Evolutionary conservation across 164 flowering plant species (phyloP).

Genomic region (Stephania yunnanensis): DNA sequence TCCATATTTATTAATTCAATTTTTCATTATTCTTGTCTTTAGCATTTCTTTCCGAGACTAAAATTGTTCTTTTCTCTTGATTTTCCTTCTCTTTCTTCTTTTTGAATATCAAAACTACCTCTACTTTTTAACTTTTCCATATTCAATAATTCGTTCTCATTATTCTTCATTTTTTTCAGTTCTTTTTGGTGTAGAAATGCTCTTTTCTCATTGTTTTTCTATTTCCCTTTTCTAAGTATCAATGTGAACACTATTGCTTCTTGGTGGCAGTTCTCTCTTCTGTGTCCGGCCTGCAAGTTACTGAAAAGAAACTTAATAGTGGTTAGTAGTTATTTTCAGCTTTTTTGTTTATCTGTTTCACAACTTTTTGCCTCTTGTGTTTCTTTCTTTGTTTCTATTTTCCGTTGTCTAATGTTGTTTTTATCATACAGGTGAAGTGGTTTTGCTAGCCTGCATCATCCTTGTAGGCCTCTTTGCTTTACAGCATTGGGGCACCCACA

Average conservation of each 20-base stretch:
- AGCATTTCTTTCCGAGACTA: too few species aligned
- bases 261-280: slow-evolving; percentile 72
- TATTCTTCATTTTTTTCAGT: too few species aligned
- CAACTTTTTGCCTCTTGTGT: background rate
- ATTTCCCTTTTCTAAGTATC: too few species aligned
- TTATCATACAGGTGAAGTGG: slow-evolving; percentile 39
- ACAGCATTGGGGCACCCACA: slow-evolving; percentile 87
- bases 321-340: slow-evolving; percentile 28
- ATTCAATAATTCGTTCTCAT: too few species aligned
- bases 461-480: slow-evolving; percentile 85
- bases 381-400: background rate
- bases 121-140: too few species aligned
- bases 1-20: too few species aligned
- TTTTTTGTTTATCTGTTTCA: slow-evolving; percentile 1
- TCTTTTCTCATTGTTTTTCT: too few species aligned
- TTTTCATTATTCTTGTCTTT: too few species aligned
- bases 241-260: background rate
- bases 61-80: background rate
- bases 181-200: too few species aligned
- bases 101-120: too few species aligned
- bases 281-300: slow-evolving; percentile 65
- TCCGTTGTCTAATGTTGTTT: slow-evolving; percentile 1
- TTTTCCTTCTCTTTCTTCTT: slow-evolving; percentile 2
- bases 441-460: slow-evolving; percentile 62
- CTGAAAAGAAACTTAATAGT: slow-evolving; percentile 38